A percentile compares a stretch with the other conserved stretches of the same genome.
Conservation (phyloP, 2,329 filamentous ascomycete genomes). For the Monilinia laxa region DNA sequence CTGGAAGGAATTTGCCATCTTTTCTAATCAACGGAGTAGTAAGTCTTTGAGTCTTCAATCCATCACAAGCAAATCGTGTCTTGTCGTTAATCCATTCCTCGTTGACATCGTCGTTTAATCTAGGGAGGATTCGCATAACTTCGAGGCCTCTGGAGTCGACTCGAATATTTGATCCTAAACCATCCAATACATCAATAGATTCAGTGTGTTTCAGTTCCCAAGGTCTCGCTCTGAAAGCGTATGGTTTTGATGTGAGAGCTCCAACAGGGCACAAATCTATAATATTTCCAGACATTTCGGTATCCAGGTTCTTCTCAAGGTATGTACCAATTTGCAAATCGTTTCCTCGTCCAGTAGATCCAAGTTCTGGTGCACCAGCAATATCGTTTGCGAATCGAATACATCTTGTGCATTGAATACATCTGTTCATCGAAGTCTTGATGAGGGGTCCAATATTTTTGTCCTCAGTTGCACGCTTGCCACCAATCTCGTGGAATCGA, state of each 20-base stretch:
- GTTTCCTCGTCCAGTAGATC: slow-evolving; percentile 92
- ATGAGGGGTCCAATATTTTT: slow-evolving; percentile 98
- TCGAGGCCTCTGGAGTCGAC: slow-evolving; percentile 91
- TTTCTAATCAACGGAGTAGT: slow-evolving; percentile 88
- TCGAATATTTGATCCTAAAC: slow-evolving; percentile 88
- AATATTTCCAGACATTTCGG: slow-evolving; percentile 93
- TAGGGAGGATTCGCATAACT: slow-evolving; percentile 90
- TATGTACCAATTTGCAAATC: slow-evolving; percentile 98
- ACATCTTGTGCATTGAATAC: slow-evolving; percentile 98
- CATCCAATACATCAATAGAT: slow-evolving; percentile 92
- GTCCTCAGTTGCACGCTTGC: slow-evolving; percentile 97
- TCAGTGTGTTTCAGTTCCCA: slow-evolving; percentile 98
- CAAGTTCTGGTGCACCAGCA: slow-evolving; percentile 91
- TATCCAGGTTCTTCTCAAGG: slow-evolving; percentile 88
- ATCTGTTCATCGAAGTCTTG: slow-evolving; percentile 99
- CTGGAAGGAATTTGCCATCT: slow-evolving; percentile 87
- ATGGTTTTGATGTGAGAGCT: slow-evolving; percentile 94
- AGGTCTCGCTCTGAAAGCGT: slow-evolving; percentile 92
- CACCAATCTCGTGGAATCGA: slow-evolving; percentile 91
- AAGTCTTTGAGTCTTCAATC: slow-evolving; percentile 90
- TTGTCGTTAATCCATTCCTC: slow-evolving; percentile 99
- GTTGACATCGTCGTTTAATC: slow-evolving; percentile 96
- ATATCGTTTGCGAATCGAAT: slow-evolving; percentile 97
- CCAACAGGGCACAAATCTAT: slow-evolving; percentile 98
- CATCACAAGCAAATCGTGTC: slow-evolving; percentile 92